These are phyloP conservation scores for Xanthoconium separans DNA, from an alignment of 1,284 basidiomycete genomes.

Conservation along the genomic window DNA sequence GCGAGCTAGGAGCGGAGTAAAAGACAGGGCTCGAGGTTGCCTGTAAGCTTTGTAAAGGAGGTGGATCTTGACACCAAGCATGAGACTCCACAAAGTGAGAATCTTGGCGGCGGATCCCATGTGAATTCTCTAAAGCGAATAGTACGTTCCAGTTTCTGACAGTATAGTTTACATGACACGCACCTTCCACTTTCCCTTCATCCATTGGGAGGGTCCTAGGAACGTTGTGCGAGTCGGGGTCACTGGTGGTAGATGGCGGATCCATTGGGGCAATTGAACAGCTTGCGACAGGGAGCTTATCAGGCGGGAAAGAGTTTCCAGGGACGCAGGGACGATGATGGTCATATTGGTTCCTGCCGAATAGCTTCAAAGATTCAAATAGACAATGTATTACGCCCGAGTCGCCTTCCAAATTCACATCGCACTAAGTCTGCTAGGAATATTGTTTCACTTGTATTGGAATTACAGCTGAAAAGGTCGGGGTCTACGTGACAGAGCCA, in stretches of 20 bases:
- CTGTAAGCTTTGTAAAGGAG: background rate
- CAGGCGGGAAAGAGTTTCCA: too few relatives aligned
- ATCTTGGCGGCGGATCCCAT: background rate
- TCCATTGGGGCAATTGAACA: background rate
- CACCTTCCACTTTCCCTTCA: constrained; percentile 23
- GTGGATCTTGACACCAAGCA: background rate
- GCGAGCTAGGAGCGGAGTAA: background rate
- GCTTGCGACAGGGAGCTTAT: background rate
- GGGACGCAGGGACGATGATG: too few relatives aligned
- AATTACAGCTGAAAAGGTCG: too few relatives aligned
- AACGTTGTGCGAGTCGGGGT: background rate
- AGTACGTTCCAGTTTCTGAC: background rate
- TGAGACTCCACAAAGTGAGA: background rate
- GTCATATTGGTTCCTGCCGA: too few relatives aligned
- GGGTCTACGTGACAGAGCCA: too few relatives aligned
- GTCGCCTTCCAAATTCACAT: too few relatives aligned
- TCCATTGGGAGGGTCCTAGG: constrained; percentile 19
- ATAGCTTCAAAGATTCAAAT: too few relatives aligned
- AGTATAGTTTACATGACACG: background rate
- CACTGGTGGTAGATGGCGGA: constrained; percentile 7
- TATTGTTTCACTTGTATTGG: too few relatives aligned
- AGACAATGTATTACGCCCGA: too few relatives aligned
- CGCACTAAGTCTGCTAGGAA: too few relatives aligned
- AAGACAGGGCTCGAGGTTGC: background rate
- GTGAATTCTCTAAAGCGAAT: too few relatives aligned